Percentiles rank a stretch among this genome's conserved stretches.
phyloP scores from a whole-genome alignment of 1,284 basidiomycete genomes.

The Ganoderma multipileum region DNA sequence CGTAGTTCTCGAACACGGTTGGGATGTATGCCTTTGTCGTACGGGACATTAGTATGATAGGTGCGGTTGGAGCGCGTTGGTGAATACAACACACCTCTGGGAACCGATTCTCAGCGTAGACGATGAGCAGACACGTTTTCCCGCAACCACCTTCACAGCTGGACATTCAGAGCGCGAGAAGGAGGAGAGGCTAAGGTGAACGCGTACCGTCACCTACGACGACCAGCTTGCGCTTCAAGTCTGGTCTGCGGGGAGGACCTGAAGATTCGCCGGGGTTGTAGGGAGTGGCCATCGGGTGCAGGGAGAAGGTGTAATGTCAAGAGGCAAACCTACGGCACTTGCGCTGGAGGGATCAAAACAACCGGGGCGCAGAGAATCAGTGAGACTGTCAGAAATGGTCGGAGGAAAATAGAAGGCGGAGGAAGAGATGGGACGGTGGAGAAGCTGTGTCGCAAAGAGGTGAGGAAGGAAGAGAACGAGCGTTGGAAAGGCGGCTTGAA shows the following conservation, averaged over 20 bases:
- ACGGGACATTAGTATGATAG: constrained; percentile 1
- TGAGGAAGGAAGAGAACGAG: neutral
- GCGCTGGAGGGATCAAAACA: neutral
- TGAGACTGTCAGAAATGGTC: neutral
- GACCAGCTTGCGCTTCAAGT: constrained; percentile 88
- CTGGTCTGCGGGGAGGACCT: constrained; percentile 62
- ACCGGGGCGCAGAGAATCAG: neutral
- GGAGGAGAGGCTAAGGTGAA: constrained; percentile 39
- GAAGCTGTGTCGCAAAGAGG: neutral
- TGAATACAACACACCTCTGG: constrained; percentile 75
- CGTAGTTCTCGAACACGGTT: constrained; percentile 98
- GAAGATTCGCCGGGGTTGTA: constrained; percentile 32
- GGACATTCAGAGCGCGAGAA: constrained; percentile 13
- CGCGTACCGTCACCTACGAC: constrained; percentile 88
- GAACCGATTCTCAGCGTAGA: constrained; percentile 97
- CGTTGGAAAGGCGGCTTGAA: neutral
- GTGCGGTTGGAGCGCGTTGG: neutral
- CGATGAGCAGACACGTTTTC: constrained; percentile 92
- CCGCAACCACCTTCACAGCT: constrained; percentile 69
- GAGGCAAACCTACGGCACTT: neutral
- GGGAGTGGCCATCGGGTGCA: constrained; percentile 25
- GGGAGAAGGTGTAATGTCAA: neutral
- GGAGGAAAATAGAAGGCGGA: neutral
- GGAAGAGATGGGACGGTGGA: neutral
- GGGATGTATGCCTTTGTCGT: constrained; percentile 88